These are phyloP conservation scores for Nannochloris sp. DNA, from an alignment of 139 green algal genomes.

Conservation along the genomic window DNA sequence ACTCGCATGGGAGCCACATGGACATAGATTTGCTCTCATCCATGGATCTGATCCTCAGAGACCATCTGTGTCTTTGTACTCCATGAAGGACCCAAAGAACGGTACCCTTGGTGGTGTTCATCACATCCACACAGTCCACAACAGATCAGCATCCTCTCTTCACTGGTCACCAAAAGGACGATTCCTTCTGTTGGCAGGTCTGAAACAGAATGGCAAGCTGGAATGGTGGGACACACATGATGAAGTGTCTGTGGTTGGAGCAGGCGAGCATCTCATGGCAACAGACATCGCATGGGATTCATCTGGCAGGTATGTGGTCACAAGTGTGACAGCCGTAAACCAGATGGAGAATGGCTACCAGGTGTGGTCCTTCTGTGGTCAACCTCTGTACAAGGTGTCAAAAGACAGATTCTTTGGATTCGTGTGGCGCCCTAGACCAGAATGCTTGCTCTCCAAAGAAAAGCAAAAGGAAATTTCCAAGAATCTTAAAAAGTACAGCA, in stretches of 20 bases:
- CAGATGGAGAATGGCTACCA: conserved; percentile 98
- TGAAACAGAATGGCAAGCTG: conserved; percentile 84
- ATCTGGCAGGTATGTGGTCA: conserved; percentile 86
- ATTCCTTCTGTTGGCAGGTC: conserved; percentile 86
- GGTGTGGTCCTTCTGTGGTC: conserved; percentile 83
- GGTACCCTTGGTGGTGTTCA: conserved; percentile 24
- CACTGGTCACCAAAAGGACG: conserved; percentile 84
- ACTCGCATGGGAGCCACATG: conserved; percentile 92
- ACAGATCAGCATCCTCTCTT: conserved; percentile 70
- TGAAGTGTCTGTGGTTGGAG: conserved; percentile 70
- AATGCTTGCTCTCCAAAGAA: conserved; percentile 70
- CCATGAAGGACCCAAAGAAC: conserved; percentile 73
- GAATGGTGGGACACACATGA: conserved; percentile 97
- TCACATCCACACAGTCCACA: conserved; percentile 46
- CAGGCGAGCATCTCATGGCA: conserved; percentile 93
- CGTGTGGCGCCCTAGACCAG: conserved; percentile 83
- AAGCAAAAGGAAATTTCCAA: conserved; percentile 85
- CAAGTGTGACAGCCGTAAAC: conserved; percentile 71
- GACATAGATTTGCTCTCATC: conserved; percentile 81
- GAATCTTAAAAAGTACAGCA: conserved; percentile 87
- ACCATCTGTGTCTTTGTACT: conserved; percentile 83
- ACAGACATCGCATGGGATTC: conserved; percentile 93
- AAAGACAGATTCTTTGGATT: conserved; percentile 91
- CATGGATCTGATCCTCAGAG: conserved; percentile 73
- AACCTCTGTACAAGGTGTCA: conserved; percentile 65